A percentile compares a stretch with the other conserved stretches of the same genome.
Evolutionary conservation across 2,329 filamentous ascomycete species (phyloP).

Genomic region (Claviceps lovelessii): DNA sequence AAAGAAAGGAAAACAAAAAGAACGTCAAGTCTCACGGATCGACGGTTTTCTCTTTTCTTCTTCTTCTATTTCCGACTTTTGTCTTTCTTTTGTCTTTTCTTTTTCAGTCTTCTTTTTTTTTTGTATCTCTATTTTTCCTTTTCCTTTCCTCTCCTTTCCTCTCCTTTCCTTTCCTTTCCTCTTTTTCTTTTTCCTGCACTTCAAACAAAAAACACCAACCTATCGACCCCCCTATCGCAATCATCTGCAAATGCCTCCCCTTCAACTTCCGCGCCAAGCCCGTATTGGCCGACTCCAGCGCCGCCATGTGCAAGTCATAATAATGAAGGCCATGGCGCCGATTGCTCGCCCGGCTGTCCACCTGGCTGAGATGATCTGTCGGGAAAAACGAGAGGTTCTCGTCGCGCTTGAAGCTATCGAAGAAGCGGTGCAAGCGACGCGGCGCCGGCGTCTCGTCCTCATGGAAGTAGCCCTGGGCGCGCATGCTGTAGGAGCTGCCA

Average conservation of each 20-base stretch:
- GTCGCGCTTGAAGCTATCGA: constrained; percentile 52
- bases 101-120: no score
- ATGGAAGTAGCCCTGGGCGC: constrained; percentile 36
- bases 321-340: constrained; percentile 27
- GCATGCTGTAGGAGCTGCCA: constrained; percentile 37
- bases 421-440: constrained; percentile 27
- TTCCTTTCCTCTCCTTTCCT: no score
- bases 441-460: constrained; percentile 18
- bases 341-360: constrained; percentile 12
- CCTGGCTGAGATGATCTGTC: constrained; percentile 25
- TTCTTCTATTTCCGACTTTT: no score
- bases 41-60: no score
- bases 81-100: no score
- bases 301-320: constrained; percentile 41
- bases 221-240: constrained; percentile 87
- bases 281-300: constrained; percentile 62
- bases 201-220: constrained; percentile 28
- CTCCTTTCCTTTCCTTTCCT: no score
- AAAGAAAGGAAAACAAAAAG: no score
- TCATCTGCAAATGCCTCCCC: constrained; percentile 86
- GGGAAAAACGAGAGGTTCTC: constrained; percentile 35
- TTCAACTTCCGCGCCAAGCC: constrained; percentile 66
- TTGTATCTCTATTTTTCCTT: no score
- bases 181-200: no score
- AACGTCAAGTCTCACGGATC: no score